Evolutionary conservation across 169 alveolate genomes (phyloP).

Genomic region (Ichthyophthirius multifiliis): DNA sequence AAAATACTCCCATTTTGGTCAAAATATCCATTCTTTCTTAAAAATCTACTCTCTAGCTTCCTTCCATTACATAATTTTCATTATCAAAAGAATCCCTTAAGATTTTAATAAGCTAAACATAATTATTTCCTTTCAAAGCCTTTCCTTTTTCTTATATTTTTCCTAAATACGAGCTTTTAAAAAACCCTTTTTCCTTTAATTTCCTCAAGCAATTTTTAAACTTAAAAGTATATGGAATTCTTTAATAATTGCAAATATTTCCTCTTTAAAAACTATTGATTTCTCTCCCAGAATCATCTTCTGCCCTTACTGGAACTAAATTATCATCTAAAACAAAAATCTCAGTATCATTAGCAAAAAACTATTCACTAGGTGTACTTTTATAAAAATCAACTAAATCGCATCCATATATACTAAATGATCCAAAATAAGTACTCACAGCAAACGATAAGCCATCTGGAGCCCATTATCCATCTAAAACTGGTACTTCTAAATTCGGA

Average conservation of each 20-base stretch:
- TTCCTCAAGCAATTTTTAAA: slow-evolving; percentile 6
- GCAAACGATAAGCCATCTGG: slow-evolving; percentile 23
- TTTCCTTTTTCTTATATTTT: background rate
- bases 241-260: slow-evolving; percentile 27
- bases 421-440: slow-evolving; percentile 17
- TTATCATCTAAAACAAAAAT: background rate
- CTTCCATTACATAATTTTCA: background rate
- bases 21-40: background rate
- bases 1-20: background rate
- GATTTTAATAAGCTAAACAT: background rate
- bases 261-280: slow-evolving; percentile 23
- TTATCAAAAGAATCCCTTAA: background rate
- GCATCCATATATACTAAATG: slow-evolving; percentile 26
- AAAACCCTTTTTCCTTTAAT: background rate
- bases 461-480: slow-evolving; percentile 23
- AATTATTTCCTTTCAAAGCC: background rate
- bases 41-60: background rate
- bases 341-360: slow-evolving; percentile 25
- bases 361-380: slow-evolving; percentile 15
- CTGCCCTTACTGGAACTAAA: too few relatives aligned
- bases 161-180: too few relatives aligned
- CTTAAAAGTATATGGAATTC: slow-evolving; percentile 33
- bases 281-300: too few relatives aligned
- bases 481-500: slow-evolving; percentile 28
- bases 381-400: slow-evolving; percentile 6